Evolutionary conservation across 352 stramenopile species (phyloP).

Genomic region (Phytopythium aichiense): DNA sequence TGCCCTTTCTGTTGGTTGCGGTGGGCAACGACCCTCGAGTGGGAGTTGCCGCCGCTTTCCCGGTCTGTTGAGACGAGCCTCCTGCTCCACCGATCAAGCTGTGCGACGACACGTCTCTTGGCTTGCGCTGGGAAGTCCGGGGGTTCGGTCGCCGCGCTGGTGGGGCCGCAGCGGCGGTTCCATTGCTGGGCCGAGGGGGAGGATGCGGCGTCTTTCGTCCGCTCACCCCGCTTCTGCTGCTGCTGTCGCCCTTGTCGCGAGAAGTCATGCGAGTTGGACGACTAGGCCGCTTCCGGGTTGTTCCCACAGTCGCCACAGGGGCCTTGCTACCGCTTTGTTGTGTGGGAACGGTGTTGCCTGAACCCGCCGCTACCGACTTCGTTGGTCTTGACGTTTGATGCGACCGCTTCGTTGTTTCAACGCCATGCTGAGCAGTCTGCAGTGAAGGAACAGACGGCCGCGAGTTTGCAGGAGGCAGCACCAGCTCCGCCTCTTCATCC

Average conservation of each 20-base stretch:
- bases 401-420: neutral
- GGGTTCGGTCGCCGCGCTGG: neutral
- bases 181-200: neutral
- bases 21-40: neutral
- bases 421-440: neutral
- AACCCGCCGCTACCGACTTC: neutral
- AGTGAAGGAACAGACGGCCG: neutral
- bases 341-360: neutral
- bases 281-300: neutral
- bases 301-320: neutral
- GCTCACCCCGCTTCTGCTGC: neutral
- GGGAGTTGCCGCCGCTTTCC: neutral
- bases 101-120: neutral
- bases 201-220: neutral
- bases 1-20: neutral
- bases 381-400: neutral
- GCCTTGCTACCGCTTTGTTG: neutral
- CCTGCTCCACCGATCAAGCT: neutral
- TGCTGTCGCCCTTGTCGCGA: neutral
- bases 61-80: neutral
- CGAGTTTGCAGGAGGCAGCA: neutral
- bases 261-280: neutral
- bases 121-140: neutral
- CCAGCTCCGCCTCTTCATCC: constrained; percentile 24
- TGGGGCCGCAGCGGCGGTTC: neutral